These are phyloP conservation scores for Lepidium sativum DNA, from an alignment of 345 rosid genomes.

Conservation along the genomic window DNA sequence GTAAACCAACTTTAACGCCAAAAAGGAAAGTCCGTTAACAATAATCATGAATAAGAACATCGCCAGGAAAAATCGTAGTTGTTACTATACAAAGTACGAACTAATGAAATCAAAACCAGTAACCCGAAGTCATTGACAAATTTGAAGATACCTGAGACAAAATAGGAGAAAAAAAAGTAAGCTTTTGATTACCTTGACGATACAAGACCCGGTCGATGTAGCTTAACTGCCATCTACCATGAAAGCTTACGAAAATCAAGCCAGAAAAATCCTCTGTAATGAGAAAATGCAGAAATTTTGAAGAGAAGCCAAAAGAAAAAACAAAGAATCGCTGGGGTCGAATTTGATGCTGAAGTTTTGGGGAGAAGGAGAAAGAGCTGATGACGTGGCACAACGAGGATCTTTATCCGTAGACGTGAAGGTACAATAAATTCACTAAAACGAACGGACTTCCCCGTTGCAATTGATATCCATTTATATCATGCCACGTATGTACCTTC, in stretches of 20 bases:
- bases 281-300: too few relatives aligned
- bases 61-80: background rate
- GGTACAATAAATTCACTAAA: constrained; percentile 29
- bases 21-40: background rate
- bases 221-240: constrained; percentile 50
- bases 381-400: constrained; percentile 41
- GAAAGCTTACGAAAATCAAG: background rate
- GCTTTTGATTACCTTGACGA: constrained; percentile 38
- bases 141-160: background rate
- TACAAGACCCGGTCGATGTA: constrained; percentile 36
- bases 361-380: constrained; percentile 6
- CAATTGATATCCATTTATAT: background rate
- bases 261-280: too few relatives aligned
- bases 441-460: background rate
- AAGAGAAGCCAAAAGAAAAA: background rate
- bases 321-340: background rate
- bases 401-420: constrained; percentile 52
- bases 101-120: background rate
- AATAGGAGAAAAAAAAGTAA: background rate
- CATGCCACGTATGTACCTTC: background rate
- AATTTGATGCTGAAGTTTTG: background rate
- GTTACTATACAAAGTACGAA: background rate
- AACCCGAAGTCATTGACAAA: background rate
- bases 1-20: background rate
- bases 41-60: background rate